These are phyloP conservation scores for Phialophora chinensis DNA, from an alignment of 2,329 filamentous ascomycete species.

Conservation along the genomic window DNA sequence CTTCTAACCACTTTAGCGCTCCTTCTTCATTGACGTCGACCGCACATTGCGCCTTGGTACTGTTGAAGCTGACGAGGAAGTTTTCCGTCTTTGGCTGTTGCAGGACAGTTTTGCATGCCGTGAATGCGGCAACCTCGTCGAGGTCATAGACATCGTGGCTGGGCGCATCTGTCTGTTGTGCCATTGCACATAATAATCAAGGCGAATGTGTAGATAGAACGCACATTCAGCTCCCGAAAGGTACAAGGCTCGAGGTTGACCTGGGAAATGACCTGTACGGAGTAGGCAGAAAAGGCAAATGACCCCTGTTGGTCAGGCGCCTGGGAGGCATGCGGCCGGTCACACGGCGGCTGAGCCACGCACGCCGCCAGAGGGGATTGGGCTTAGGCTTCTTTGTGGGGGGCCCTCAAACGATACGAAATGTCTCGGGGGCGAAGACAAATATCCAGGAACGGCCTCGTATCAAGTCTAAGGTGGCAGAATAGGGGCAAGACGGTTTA, in stretches of 20 bases:
- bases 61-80: constrained; percentile 53
- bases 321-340: not conserved
- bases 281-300: constrained; percentile 3
- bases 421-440: not conserved
- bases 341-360: constrained; percentile 4
- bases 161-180: not conserved
- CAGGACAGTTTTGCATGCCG: constrained; percentile 42
- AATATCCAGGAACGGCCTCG: not conserved
- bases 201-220: not conserved
- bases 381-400: not conserved
- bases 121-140: constrained; percentile 46
- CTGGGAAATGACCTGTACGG: not conserved
- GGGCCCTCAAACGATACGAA: not conserved
- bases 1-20: constrained; percentile 21
- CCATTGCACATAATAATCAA: not conserved
- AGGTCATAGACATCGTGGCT: constrained; percentile 42
- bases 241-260: not conserved
- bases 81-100: constrained; percentile 45
- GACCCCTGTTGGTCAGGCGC: constrained; percentile 1
- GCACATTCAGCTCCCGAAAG: not conserved
- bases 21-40: constrained; percentile 43
- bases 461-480: not conserved
- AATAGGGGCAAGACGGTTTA: not conserved
- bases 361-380: not conserved
- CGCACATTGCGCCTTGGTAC: constrained; percentile 50